Conservation (phyloP, 805 yeast genomes). For the Torulaspora delbrueckii region DNA sequence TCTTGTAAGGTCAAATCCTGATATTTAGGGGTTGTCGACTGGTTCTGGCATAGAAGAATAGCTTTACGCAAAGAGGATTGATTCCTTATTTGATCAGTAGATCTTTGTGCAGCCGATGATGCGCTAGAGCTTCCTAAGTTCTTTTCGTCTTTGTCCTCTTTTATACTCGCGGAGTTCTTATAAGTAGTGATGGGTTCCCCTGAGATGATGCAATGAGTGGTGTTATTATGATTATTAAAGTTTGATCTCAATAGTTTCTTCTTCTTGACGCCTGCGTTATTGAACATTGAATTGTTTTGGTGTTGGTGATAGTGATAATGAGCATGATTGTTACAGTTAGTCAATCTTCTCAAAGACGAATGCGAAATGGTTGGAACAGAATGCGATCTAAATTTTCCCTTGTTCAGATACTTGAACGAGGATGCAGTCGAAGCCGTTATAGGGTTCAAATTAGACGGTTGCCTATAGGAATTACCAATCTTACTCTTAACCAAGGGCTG, state of each 20-base stretch:
- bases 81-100: neutral
- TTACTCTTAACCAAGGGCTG: neutral
- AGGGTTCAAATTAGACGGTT: neutral
- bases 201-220: constrained; percentile 1
- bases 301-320: constrained; percentile 17
- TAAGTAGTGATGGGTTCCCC: neutral
- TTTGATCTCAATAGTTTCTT: constrained; percentile 4
- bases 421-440: constrained; percentile 1
- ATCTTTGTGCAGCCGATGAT: neutral
- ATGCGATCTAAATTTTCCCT: constrained; percentile 29
- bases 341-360: constrained; percentile 29
- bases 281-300: constrained; percentile 6
- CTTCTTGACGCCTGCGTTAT: constrained; percentile 9
- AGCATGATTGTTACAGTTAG: constrained; percentile 15
- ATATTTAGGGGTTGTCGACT: constrained; percentile 15
- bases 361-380: constrained; percentile 35
- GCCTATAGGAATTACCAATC: neutral
- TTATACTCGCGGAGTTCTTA: neutral
- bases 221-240: constrained; percentile 2
- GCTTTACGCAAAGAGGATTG: constrained; percentile 14
- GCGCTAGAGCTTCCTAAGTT: neutral
- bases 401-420: constrained; percentile 12
- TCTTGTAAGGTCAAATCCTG: constrained; percentile 23
- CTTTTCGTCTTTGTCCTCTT: neutral
- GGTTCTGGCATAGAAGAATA: constrained; percentile 17